A percentile compares a stretch with the other conserved stretches of the same genome.
Evolutionary conservation across 352 stramenopile species (phyloP).

Genomic region (Phytophthora litchii): DNA sequence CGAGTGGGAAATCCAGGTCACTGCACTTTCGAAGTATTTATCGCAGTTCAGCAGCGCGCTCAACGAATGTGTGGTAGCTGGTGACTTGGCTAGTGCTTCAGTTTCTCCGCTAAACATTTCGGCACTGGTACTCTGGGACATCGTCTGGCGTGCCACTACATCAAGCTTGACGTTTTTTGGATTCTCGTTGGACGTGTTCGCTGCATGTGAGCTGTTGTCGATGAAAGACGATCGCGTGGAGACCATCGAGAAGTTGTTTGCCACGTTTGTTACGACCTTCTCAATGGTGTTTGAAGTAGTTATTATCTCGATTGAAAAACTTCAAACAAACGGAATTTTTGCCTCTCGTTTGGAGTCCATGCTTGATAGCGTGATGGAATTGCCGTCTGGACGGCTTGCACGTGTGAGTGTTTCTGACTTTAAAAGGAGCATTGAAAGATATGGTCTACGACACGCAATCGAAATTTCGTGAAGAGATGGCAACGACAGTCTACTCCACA

Average conservation of each 20-base stretch:
- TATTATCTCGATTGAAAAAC: constrained; percentile 2
- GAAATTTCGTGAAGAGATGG: too few species aligned
- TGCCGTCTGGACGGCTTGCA: background rate
- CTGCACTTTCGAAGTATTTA: constrained; percentile 17
- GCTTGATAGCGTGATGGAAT: constrained; percentile 17
- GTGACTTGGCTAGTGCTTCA: constrained; percentile 8
- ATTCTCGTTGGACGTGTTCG: constrained; percentile 20
- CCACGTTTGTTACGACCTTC: constrained; percentile 8
- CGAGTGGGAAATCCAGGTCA: constrained; percentile 23
- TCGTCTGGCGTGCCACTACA: constrained; percentile 36
- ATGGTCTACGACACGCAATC: too few species aligned
- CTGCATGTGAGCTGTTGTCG: constrained; percentile 14
- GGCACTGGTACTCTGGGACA: constrained; percentile 40
- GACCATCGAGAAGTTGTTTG: constrained; percentile 12
- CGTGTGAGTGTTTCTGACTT: too few species aligned
- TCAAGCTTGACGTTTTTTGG: constrained; percentile 31
- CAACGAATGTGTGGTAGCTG: constrained; percentile 4
- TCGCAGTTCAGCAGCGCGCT: constrained; percentile 17
- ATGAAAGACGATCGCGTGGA: constrained; percentile 16
- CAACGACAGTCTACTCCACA: too few species aligned
- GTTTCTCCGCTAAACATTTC: constrained; percentile 12
- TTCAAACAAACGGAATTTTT: background rate
- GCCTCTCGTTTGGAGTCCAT: constrained; percentile 20
- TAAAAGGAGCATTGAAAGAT: too few species aligned
- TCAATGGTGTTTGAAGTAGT: constrained; percentile 15